phyloP scores from a whole-genome alignment of 805 yeast genomes.

The Metschnikowia dekortorum region DNA sequence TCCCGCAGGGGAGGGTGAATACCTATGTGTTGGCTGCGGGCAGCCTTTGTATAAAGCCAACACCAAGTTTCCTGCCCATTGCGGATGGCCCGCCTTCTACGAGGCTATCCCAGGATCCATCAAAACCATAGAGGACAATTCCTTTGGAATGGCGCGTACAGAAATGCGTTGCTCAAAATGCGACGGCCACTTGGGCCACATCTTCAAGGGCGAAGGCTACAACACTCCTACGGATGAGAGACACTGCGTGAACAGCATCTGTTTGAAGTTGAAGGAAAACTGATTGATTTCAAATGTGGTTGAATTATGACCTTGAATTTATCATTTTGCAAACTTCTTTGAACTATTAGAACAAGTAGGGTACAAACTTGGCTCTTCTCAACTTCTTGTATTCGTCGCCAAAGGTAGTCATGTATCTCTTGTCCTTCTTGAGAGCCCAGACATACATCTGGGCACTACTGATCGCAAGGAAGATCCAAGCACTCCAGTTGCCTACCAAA shows the following conservation, averaged over 20 bases:
- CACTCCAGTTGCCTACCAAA: constrained; percentile 72
- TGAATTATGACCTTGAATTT: too few relatives aligned
- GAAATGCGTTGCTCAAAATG: constrained; percentile 88
- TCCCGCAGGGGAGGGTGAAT: constrained; percentile 61
- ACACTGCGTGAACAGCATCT: constrained; percentile 89
- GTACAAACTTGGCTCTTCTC: constrained; percentile 70
- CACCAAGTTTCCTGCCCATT: constrained; percentile 83
- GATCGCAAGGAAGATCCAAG: constrained; percentile 65
- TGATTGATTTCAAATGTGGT: too few relatives aligned
- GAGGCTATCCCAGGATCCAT: constrained; percentile 83
- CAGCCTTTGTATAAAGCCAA: constrained; percentile 73
- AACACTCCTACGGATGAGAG: constrained; percentile 83
- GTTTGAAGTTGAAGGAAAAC: constrained; percentile 54
- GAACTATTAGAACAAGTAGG: constrained; percentile 34
- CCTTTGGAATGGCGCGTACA: constrained; percentile 75
- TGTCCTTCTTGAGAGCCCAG: constrained; percentile 90
- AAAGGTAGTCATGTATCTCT: constrained; percentile 58
- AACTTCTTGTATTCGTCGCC: constrained; percentile 75
- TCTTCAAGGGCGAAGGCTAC: constrained; percentile 91
- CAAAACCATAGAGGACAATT: constrained; percentile 51
- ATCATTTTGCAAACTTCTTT: too few relatives aligned
- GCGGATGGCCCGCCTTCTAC: constrained; percentile 99
- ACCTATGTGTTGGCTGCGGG: constrained; percentile 82
- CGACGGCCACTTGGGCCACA: constrained; percentile 94
- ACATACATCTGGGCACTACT: constrained; percentile 79